Conservation (phyloP, 805 yeast species). For the Yarrowia divulgata region DNA sequence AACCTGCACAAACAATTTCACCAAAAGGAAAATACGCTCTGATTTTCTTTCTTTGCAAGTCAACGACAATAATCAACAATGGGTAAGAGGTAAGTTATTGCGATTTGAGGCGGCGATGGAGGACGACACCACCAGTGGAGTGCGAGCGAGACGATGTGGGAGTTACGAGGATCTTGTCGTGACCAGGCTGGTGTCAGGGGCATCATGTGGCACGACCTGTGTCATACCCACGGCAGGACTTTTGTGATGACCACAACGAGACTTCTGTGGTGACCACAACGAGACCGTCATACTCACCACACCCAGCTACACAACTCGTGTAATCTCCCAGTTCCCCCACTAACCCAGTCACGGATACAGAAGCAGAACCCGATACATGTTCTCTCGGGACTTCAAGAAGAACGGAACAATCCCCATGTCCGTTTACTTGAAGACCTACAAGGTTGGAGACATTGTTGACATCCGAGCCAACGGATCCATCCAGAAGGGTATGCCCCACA, state of each 20-base stretch:
- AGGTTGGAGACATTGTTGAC: slow-evolving; percentile 99
- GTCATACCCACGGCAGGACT: too few relatives aligned
- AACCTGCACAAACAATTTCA: slow-evolving; percentile 34
- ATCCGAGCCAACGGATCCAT: slow-evolving; percentile 99
- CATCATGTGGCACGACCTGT: too few relatives aligned
- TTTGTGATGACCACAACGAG: too few relatives aligned
- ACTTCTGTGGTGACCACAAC: too few relatives aligned
- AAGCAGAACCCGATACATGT: slow-evolving; percentile 99
- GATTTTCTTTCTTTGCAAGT: slow-evolving; percentile 39
- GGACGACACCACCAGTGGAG: neutral
- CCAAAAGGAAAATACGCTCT: slow-evolving; percentile 40
- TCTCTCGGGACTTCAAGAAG: slow-evolving; percentile 99
- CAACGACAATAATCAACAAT: slow-evolving; percentile 43
- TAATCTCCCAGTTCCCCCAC: neutral
- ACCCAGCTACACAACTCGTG: too few relatives aligned
- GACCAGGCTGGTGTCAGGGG: too few relatives aligned
- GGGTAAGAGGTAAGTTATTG: slow-evolving; percentile 46
- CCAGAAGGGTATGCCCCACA: slow-evolving; percentile 99
- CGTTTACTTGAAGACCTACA: slow-evolving; percentile 96
- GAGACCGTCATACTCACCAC: too few relatives aligned
- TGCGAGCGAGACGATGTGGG: too few relatives aligned
- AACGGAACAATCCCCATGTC: slow-evolving; percentile 95
- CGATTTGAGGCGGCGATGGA: neutral
- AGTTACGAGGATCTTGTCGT: too few relatives aligned
- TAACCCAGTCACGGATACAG: slow-evolving; percentile 74